A percentile compares a stretch with the other conserved stretches of the same genome.
These are phyloP conservation scores for Alternaria sp. DNA, from an alignment of 2,329 filamentous ascomycete genomes.

Conservation along the genomic window DNA sequence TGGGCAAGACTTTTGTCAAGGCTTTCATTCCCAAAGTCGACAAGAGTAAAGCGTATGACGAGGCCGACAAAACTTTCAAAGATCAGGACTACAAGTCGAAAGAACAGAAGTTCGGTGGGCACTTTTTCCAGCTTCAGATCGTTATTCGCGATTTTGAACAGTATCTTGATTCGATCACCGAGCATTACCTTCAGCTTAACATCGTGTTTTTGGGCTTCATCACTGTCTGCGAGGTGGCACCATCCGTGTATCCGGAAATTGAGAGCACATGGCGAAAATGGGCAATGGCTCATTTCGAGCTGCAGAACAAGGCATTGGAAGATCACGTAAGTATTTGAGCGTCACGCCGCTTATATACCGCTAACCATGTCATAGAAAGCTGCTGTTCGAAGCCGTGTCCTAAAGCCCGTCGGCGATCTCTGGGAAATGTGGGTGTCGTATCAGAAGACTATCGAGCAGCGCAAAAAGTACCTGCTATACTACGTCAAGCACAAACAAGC, in stretches of 20 bases:
- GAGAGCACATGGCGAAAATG: constrained; percentile 96
- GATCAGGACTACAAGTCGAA: constrained; percentile 82
- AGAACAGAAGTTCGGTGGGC: constrained; percentile 86
- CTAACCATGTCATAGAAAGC: constrained; percentile 53
- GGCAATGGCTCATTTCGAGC: constrained; percentile 83
- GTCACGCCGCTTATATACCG: constrained; percentile 1
- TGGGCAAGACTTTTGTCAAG: constrained; percentile 79
- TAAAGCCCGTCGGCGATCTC: constrained; percentile 80
- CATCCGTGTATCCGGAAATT: constrained; percentile 72
- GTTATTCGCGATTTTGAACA: constrained; percentile 93
- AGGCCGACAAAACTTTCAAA: constrained; percentile 69
- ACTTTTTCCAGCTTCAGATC: constrained; percentile 90
- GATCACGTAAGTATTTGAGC: constrained; percentile 70
- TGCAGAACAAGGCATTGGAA: constrained; percentile 81
- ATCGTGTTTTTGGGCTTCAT: constrained; percentile 84
- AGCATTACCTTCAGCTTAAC: constrained; percentile 81
- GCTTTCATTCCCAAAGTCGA: constrained; percentile 89
- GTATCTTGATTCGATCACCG: constrained; percentile 81
- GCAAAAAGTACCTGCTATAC: constrained; percentile 88
- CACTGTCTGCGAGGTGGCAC: constrained; percentile 73
- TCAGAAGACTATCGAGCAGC: constrained; percentile 89
- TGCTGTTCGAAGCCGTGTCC: constrained; percentile 79
- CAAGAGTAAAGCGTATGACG: constrained; percentile 77
- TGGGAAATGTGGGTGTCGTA: constrained; percentile 84
- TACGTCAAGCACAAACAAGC: constrained; percentile 82